phyloP scores from a whole-genome alignment of 148 eudicot genomes.

The Vaccinium macrocarpon region DNA sequence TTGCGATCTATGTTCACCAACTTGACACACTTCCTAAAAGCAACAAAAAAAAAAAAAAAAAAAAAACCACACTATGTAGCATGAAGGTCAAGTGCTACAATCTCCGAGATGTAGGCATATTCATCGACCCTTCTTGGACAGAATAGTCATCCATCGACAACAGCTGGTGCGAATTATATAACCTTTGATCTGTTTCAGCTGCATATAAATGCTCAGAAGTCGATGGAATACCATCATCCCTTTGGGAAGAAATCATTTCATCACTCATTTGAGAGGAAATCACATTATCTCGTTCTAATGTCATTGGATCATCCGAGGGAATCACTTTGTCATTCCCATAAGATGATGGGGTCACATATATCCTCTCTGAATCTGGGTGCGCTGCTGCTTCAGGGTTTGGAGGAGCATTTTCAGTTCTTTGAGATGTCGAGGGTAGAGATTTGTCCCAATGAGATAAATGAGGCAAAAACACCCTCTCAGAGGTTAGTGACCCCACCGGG shows the following conservation, averaged over 20 bases:
- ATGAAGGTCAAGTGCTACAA: not conserved
- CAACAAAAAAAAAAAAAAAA: not conserved
- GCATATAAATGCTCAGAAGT: conserved; percentile 16
- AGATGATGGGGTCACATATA: conserved; percentile 12
- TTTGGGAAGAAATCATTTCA: not conserved
- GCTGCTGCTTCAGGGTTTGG: not conserved
- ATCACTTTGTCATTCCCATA: conserved; percentile 2
- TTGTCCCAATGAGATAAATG: conserved; percentile 15
- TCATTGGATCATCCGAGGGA: conserved; percentile 3
- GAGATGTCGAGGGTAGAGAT: not conserved
- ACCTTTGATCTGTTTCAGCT: conserved; percentile 5
- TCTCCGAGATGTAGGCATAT: conserved; percentile 14
- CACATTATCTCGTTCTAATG: not conserved
- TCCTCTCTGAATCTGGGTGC: conserved; percentile 7
- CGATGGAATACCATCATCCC: not conserved
- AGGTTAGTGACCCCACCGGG: conserved; percentile 3
- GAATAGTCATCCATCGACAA: conserved; percentile 12
- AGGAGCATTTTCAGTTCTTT: conserved; percentile 9
- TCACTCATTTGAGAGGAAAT: conserved; percentile 1
- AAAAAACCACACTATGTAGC: not conserved
- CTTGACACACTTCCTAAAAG: not conserved
- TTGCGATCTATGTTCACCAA: not conserved
- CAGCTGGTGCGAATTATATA: conserved; percentile 4
- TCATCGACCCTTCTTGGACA: conserved; percentile 18
- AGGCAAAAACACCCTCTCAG: conserved; percentile 19